These are phyloP conservation scores for Termitomyces sp. DNA, from an alignment of 768 basidiomycete genomes.

Conservation along the genomic window DNA sequence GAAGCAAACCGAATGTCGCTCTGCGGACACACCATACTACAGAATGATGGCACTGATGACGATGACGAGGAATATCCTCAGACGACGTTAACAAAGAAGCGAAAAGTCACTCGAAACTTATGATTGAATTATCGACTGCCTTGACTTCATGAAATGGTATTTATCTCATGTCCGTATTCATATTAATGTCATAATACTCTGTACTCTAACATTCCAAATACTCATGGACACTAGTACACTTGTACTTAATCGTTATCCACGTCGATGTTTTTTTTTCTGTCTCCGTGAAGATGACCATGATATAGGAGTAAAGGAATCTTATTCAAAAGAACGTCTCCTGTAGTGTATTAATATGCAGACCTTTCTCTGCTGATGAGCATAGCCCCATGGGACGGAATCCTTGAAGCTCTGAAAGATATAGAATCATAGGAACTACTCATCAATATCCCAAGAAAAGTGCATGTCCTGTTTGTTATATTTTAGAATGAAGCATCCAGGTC, in stretches of 20 bases:
- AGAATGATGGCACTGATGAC: conserved; percentile 39
- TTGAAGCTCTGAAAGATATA: no score
- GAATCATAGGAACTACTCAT: no score
- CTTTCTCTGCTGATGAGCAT: no score
- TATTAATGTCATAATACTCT: neutral
- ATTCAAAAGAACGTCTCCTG: neutral
- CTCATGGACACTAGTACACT: neutral
- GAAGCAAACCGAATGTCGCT: conserved; percentile 36
- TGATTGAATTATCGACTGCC: neutral
- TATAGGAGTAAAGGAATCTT: neutral
- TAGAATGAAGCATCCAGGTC: neutral
- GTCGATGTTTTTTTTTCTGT: neutral
- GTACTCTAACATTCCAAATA: neutral
- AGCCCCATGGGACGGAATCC: conserved; percentile 56
- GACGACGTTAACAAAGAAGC: conserved; percentile 27
- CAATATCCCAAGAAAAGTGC: neutral
- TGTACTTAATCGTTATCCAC: neutral
- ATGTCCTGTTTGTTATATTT: no score
- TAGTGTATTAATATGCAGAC: no score
- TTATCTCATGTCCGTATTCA: neutral
- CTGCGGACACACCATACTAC: conserved; percentile 21
- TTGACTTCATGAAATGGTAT: neutral
- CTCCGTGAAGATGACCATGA: neutral
- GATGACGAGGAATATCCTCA: conserved; percentile 47
- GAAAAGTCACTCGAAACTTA: conserved; percentile 16